phyloP scores from a whole-genome alignment of 495 filamentous ascomycete species.

The Penicillium salamii region DNA sequence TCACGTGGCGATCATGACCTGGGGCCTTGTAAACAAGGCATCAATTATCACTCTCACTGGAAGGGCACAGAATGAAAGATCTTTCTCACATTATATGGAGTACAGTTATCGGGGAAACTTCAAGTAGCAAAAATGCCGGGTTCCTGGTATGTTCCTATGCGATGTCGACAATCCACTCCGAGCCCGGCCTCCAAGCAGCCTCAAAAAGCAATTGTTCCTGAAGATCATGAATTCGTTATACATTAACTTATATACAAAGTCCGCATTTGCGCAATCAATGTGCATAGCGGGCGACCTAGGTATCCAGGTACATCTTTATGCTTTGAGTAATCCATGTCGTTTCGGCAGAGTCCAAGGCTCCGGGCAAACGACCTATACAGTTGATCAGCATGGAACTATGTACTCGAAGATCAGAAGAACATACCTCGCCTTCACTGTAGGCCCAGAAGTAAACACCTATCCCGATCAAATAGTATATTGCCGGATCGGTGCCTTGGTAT shows the following conservation, averaged over 20 bases:
- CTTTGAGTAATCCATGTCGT: slow-evolving; percentile 25
- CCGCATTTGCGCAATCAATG: slow-evolving; percentile 11
- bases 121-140: too few species aligned
- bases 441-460: slow-evolving; percentile 93
- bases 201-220: neutral
- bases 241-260: slow-evolving; percentile 20
- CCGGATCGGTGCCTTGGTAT: slow-evolving; percentile 91
- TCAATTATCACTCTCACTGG: too few species aligned
- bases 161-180: too few species aligned
- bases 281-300: too few species aligned
- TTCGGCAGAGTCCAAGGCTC: slow-evolving; percentile 57
- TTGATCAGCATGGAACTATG: slow-evolving; percentile 11
- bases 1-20: slow-evolving; percentile 1
- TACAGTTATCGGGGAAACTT: too few species aligned
- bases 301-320: slow-evolving; percentile 22
- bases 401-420: slow-evolving; percentile 20
- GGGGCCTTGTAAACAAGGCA: neutral
- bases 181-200: too few species aligned
- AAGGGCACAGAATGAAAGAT: too few species aligned
- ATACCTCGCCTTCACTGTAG: slow-evolving; percentile 93
- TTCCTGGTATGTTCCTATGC: too few species aligned
- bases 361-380: slow-evolving; percentile 49
- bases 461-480: slow-evolving; percentile 87
- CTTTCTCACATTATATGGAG: too few species aligned
- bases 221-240: slow-evolving; percentile 7